Percentiles rank a stretch among this genome's conserved stretches.
phyloP scores from a whole-genome alignment of 2,329 filamentous ascomycete genomes.

The Periconia sp. region DNA sequence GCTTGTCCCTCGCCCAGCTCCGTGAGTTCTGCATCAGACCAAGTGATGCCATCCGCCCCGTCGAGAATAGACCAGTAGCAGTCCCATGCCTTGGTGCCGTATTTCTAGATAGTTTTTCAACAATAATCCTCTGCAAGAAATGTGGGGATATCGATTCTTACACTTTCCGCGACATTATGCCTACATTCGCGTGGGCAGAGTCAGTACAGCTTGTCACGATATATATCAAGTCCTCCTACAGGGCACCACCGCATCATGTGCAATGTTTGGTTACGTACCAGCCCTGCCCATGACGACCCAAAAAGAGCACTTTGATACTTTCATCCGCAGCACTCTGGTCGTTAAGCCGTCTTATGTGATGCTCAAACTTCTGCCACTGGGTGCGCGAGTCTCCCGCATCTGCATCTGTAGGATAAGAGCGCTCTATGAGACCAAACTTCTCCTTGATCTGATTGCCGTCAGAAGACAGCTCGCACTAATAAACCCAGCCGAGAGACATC shows the following conservation, averaged over 20 bases:
- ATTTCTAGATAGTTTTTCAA: slow-evolving; percentile 44
- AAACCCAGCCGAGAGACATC: not conserved
- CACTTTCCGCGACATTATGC: slow-evolving; percentile 65
- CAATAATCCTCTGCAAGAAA: not conserved
- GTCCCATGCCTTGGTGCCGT: slow-evolving; percentile 61
- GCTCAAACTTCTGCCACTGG: slow-evolving; percentile 65
- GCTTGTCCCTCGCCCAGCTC: slow-evolving; percentile 61
- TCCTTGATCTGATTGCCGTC: slow-evolving; percentile 50
- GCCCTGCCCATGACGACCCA: slow-evolving; percentile 71
- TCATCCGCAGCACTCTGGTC: slow-evolving; percentile 44
- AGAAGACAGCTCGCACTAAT: not conserved
- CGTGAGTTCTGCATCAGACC: slow-evolving; percentile 66
- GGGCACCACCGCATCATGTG: not conserved
- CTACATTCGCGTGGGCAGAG: no score
- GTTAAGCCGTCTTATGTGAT: slow-evolving; percentile 59
- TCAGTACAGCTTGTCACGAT: not conserved
- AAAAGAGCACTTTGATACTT: slow-evolving; percentile 67
- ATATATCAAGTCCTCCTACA: not conserved
- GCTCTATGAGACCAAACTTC: slow-evolving; percentile 69
- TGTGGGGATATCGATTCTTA: not conserved
- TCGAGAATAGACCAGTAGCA: slow-evolving; percentile 66
- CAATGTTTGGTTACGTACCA: slow-evolving; percentile 18
- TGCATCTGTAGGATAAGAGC: slow-evolving; percentile 54
- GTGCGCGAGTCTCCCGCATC: slow-evolving; percentile 47
- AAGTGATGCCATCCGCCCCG: slow-evolving; percentile 63